A percentile compares a stretch with the other conserved stretches of the same genome.
Evolutionary conservation across 2,329 filamentous ascomycete genomes (phyloP).

Genomic region (Eurotiales sp.): DNA sequence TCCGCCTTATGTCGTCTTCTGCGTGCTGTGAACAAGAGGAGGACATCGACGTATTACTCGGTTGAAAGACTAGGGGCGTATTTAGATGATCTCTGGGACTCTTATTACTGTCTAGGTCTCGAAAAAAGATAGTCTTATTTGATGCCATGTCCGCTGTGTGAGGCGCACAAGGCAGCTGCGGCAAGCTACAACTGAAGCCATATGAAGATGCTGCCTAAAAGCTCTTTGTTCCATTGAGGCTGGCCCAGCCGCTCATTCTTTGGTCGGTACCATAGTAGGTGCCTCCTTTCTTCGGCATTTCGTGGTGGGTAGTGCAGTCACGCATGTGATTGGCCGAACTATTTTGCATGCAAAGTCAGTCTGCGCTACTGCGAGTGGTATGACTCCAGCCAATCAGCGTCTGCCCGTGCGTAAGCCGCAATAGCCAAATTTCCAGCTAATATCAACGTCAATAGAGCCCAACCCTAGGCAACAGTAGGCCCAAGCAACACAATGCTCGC

Average conservation of each 20-base stretch:
- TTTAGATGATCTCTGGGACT: too few relatives aligned
- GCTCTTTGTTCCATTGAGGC: not conserved
- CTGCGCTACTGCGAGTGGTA: slow-evolving; percentile 3
- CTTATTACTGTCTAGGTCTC: slow-evolving; percentile 30
- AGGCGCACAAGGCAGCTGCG: slow-evolving; percentile 1
- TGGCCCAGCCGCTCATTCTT: not conserved
- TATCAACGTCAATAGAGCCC: slow-evolving; percentile 28
- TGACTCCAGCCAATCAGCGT: slow-evolving; percentile 1
- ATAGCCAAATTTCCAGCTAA: slow-evolving; percentile 16
- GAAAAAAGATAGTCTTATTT: slow-evolving; percentile 28
- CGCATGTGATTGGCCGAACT: slow-evolving; percentile 4
- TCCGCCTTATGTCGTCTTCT: too few relatives aligned
- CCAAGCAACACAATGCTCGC: slow-evolving; percentile 17
- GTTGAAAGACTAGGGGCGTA: too few relatives aligned
- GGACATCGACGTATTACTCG: too few relatives aligned
- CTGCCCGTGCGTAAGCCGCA: slow-evolving; percentile 1
- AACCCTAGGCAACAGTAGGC: slow-evolving; percentile 6
- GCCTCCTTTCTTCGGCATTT: slow-evolving; percentile 1
- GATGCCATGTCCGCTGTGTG: not conserved
- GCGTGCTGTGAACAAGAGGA: not conserved
- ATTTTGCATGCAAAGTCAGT: not conserved
- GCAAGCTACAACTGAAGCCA: slow-evolving; percentile 2
- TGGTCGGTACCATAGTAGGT: not conserved
- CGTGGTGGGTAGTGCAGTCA: not conserved
- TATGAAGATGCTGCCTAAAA: slow-evolving; percentile 11